Percentiles rank a stretch among this genome's conserved stretches.
Conservation (phyloP, 768 basidiomycete species). For the Leucocoprinus birnbaumii region DNA sequence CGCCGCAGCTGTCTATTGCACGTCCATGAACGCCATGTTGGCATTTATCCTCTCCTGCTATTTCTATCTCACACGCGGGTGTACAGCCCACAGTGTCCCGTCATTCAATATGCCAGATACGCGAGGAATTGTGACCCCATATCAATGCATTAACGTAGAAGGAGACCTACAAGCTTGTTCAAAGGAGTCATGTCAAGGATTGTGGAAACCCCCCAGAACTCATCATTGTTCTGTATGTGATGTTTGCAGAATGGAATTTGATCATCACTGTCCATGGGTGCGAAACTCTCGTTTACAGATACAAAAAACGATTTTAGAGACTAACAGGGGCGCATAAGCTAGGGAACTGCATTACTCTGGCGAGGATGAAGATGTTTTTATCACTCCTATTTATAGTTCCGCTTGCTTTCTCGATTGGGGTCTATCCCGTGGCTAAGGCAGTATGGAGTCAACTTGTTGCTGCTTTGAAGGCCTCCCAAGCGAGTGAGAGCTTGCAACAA, state of each 20-base stretch:
- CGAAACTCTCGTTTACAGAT: no score
- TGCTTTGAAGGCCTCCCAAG: slow-evolving; percentile 26
- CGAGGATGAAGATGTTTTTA: slow-evolving; percentile 35
- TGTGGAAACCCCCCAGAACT: slow-evolving; percentile 41
- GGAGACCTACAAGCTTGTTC: slow-evolving; percentile 33
- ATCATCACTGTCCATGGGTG: slow-evolving; percentile 49
- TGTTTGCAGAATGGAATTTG: slow-evolving; percentile 40
- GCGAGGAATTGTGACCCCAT: slow-evolving; percentile 31
- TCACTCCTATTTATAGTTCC: slow-evolving; percentile 29
- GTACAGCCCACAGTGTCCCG: slow-evolving; percentile 30
- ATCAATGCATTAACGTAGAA: slow-evolving; percentile 29
- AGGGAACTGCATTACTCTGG: slow-evolving; percentile 39
- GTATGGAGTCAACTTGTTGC: slow-evolving; percentile 25
- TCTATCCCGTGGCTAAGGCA: slow-evolving; percentile 24
- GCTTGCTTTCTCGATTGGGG: slow-evolving; percentile 23
- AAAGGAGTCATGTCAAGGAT: slow-evolving; percentile 30
- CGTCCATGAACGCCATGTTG: slow-evolving; percentile 22
- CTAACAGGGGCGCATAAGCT: slow-evolving; percentile 20
- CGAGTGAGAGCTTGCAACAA: slow-evolving; percentile 23
- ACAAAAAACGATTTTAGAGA: no score
- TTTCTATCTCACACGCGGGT: slow-evolving; percentile 28
- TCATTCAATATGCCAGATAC: slow-evolving; percentile 29
- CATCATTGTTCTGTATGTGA: slow-evolving; percentile 45
- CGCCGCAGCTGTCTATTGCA: slow-evolving; percentile 29
- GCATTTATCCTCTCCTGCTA: slow-evolving; percentile 27